Conservation (phyloP, 345 rosid species). For the Brassica incana region DNA sequence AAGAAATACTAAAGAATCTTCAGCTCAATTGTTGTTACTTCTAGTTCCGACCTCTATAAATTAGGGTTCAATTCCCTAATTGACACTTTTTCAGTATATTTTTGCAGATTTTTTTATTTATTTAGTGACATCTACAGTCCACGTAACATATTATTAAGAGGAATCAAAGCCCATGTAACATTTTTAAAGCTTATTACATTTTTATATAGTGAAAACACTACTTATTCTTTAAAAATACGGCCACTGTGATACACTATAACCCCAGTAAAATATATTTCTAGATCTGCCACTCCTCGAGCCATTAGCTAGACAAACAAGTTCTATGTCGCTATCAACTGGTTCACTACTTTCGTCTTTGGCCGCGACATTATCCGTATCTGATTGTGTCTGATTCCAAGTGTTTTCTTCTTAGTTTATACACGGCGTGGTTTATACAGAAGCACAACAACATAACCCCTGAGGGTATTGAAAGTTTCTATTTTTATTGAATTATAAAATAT, state of each 20-base stretch:
- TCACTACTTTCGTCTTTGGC: constrained; percentile 82
- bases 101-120: not conserved
- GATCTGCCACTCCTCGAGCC: constrained; percentile 38
- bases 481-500: too few species aligned
- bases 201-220: not conserved
- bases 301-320: constrained; percentile 93
- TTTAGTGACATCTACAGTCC: not conserved
- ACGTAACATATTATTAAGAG: not conserved
- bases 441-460: too few species aligned
- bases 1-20: not conserved
- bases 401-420: too few species aligned
- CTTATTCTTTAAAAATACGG: too few species aligned
- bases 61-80: not conserved
- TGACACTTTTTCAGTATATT: not conserved
- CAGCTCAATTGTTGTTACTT: not conserved
- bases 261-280: too few species aligned
- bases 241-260: too few species aligned
- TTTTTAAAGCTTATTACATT: not conserved
- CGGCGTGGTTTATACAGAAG: too few species aligned
- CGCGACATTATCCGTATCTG: constrained; percentile 80
- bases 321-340: constrained; percentile 91
- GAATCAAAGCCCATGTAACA: not conserved
- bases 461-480: too few species aligned
- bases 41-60: not conserved
- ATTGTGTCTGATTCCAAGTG: not conserved